A percentile compares a stretch with the other conserved stretches of the same genome.
Evolutionary conservation across 1,139 yeast genomes (phyloP).

Genomic region (Yamadazyma conglobata): DNA sequence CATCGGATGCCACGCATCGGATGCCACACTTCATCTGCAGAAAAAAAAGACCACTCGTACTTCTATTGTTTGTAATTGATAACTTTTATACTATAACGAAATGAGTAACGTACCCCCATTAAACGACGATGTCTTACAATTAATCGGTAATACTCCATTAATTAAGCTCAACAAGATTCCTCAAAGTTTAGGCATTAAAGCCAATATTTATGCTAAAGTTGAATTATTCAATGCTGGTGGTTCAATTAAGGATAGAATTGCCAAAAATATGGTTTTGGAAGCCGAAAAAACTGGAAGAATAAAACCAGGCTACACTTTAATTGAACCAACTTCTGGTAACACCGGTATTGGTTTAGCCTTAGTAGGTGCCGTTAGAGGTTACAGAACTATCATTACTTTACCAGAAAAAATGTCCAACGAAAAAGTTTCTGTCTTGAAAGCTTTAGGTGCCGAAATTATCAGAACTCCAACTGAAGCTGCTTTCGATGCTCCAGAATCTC

Average conservation of each 20-base stretch:
- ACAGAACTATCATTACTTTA: slow-evolving; percentile 81
- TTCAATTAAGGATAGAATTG: slow-evolving; percentile 65
- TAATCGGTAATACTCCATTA: slow-evolving; percentile 83
- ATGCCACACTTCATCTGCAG: no score
- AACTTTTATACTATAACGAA: no score
- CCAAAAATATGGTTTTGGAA: slow-evolving; percentile 70
- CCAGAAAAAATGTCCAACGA: slow-evolving; percentile 95
- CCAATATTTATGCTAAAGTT: slow-evolving; percentile 53
- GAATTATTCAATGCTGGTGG: slow-evolving; percentile 72
- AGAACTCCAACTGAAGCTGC: slow-evolving; percentile 94
- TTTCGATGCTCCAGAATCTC: slow-evolving; percentile 90
- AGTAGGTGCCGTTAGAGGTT: slow-evolving; percentile 83
- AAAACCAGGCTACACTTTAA: slow-evolving; percentile 81
- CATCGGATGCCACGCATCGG: no score
- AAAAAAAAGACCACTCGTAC: no score
- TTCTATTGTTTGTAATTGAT: not conserved
- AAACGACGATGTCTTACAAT: slow-evolving; percentile 48
- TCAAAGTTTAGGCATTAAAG: slow-evolving; percentile 72
- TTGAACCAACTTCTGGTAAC: slow-evolving; percentile 88
- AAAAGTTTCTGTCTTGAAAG: slow-evolving; percentile 83
- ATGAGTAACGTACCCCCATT: slow-evolving; percentile 28
- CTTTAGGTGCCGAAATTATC: slow-evolving; percentile 86
- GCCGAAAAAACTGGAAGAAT: slow-evolving; percentile 78
- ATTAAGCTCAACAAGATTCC: slow-evolving; percentile 75
- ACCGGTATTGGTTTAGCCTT: slow-evolving; percentile 88